Evolutionary conservation across 176 grass and related monocot genomes (phyloP), one percentile per base, ranked within the genome.

Genomic region (Typha latifolia): DNA sequence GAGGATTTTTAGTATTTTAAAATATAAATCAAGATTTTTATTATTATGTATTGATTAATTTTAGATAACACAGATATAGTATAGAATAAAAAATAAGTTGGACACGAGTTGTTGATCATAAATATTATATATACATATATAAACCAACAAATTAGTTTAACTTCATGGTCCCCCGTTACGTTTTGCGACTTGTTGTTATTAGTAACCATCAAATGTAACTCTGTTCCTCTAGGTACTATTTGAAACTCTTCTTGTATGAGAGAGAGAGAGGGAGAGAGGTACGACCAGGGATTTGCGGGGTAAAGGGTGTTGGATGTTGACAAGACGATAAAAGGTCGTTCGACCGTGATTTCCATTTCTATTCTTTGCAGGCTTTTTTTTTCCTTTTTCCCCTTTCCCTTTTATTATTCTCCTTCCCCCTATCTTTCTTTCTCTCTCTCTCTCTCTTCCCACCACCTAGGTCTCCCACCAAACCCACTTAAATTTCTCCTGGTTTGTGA

Each of bases 321-420:
- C 68, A 70, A 59, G 68, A 56, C 68, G 51, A 59, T 12, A 56
- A 70, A 70, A 70, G 29, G 51, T 70, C 18, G 16, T 12, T 50
- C 68, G 31, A 70, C 68, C 68, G 68, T 70, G 68, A 70, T 70
- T 70, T 70, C 68, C 51, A 70, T 59, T 70, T 70, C 68, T 34
- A 56, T 70, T 70, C 51, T 34, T 56, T 70, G 68, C 51, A 70
- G 68, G 68, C 68, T 55, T 26, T 70, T 70, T 70, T 26, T 19
- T 19, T 22, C 20, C 4, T 7, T 59, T 57, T 59, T 22, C 53
- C 16, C 15, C 3, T 14, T 27, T 55, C 26, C 26, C 0, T 56
- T 56, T 34, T 53, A 31, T 49, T 56, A 22, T 26, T 19, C 9
- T 9, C 8, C 7, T 16, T 19, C 3, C 16, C 10, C 19, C 23